Evolutionary conservation across 306 rosid species (phyloP).

Genomic region (Senna siamea): DNA sequence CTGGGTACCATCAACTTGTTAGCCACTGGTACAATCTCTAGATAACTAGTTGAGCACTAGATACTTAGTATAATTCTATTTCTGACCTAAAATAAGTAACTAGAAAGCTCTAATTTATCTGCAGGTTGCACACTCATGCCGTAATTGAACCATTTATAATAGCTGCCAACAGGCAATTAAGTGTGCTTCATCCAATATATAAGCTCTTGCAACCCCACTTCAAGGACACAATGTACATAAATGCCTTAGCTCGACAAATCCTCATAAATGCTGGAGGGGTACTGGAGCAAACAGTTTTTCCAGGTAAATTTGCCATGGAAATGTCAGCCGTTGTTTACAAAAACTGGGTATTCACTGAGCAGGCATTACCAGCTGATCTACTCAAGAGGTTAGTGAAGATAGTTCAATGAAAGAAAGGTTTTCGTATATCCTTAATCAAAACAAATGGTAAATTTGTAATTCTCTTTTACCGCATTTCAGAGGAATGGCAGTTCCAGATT

Average conservation of each 20-base stretch:
- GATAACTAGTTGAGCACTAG: not conserved
- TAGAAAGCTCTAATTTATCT: constrained; percentile 19
- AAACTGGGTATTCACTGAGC: constrained; percentile 83
- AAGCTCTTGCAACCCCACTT: constrained; percentile 89
- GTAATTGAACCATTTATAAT: constrained; percentile 90
- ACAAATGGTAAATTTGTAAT: constrained; percentile 4
- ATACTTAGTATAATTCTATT: not conserved
- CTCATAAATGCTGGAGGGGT: constrained; percentile 87
- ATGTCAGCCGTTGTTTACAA: constrained; percentile 71
- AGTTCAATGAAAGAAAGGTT: too few species aligned
- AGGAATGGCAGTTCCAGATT: constrained; percentile 75
- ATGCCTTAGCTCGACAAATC: constrained; percentile 82
- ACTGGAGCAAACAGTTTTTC: constrained; percentile 87
- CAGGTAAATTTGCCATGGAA: constrained; percentile 77
- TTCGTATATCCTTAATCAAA: not conserved
- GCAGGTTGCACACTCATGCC: constrained; percentile 89
- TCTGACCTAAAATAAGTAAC: constrained; percentile 15
- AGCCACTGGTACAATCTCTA: constrained; percentile 78
- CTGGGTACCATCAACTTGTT: constrained; percentile 90
- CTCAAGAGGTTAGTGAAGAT: constrained; percentile 62
- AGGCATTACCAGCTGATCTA: constrained; percentile 78
- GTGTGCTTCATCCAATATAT: constrained; percentile 79
- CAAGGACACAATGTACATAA: constrained; percentile 85
- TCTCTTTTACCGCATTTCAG: constrained; percentile 48
- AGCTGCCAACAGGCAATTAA: constrained; percentile 77